Percentiles rank a stretch among this genome's conserved stretches.
These are phyloP conservation scores for Endoconidiophora polonica DNA, from an alignment of 2,329 filamentous ascomycete genomes.

Conservation along the genomic window DNA sequence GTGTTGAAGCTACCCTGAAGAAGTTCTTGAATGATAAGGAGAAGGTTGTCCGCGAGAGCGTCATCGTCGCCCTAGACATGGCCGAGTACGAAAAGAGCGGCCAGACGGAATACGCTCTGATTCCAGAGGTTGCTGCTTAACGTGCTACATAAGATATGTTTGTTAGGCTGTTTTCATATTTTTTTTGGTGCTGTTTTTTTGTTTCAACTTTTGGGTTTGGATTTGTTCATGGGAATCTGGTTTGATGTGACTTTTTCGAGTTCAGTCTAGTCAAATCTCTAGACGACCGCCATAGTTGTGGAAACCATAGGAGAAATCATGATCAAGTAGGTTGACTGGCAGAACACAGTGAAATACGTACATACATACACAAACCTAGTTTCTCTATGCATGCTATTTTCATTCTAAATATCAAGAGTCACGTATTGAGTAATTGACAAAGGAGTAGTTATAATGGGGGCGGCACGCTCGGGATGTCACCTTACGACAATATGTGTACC, in stretches of 20 bases:
- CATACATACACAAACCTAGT: no score
- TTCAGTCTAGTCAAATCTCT: not conserved
- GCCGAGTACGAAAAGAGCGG: constrained; percentile 87
- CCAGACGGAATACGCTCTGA: constrained; percentile 78
- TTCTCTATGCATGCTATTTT: no score
- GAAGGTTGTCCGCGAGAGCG: constrained; percentile 83
- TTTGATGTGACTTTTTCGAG: not conserved
- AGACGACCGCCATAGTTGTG: no score
- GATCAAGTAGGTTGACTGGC: no score
- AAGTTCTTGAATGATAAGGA: constrained; percentile 80
- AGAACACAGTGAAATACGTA: no score
- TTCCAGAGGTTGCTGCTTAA: constrained; percentile 45
- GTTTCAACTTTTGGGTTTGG: not conserved
- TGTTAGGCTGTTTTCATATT: not conserved
- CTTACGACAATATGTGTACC: no score
- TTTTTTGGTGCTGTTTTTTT: constrained; percentile 7
- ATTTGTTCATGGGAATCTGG: not conserved
- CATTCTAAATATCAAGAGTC: no score
- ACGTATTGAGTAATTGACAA: no score
- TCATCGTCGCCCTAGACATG: constrained; percentile 94
- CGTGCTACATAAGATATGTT: not conserved
- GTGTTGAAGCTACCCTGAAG: constrained; percentile 73
- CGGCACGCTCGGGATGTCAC: no score
- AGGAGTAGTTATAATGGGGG: no score
- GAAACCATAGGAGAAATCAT: no score